These are phyloP conservation scores for Fusarium burgessii DNA, from an alignment of 2,329 filamentous ascomycete genomes.

Conservation along the genomic window DNA sequence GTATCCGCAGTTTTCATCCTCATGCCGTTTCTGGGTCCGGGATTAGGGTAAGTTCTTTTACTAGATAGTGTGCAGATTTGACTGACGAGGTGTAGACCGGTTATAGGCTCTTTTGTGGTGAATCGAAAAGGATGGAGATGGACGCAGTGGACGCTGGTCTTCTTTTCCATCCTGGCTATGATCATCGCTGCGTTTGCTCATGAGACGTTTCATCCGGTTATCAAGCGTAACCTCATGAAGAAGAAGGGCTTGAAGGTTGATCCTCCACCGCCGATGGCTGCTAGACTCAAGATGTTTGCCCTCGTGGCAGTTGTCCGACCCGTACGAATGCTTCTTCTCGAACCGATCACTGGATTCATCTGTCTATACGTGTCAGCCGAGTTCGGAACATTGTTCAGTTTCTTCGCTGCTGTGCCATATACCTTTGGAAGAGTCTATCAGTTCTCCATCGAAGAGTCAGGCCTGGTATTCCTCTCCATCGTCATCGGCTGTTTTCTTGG, in stretches of 20 bases:
- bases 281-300: constrained; percentile 52
- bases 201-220: constrained; percentile 69
- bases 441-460: constrained; percentile 58
- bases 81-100: constrained; percentile 50
- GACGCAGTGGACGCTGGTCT: constrained; percentile 64
- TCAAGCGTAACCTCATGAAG: constrained; percentile 55
- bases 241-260: constrained; percentile 50
- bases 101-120: constrained; percentile 62
- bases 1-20: constrained; percentile 61
- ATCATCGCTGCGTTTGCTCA: constrained; percentile 56
- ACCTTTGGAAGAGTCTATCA: constrained; percentile 59
- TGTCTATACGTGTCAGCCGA: constrained; percentile 63
- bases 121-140: constrained; percentile 63
- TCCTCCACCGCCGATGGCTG: constrained; percentile 37
- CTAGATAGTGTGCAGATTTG: fast-evolving
- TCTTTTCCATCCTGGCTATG: constrained; percentile 57
- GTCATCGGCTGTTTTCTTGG: constrained; percentile 60
- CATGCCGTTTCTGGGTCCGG: constrained; percentile 65
- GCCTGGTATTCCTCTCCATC: constrained; percentile 60
- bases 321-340: constrained; percentile 68
- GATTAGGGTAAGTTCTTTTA: constrained; percentile 57
- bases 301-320: constrained; percentile 62
- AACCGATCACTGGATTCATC: constrained; percentile 71
- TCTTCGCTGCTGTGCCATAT: constrained; percentile 65
- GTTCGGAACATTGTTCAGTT: constrained; percentile 65